Conservation (phyloP, 2,329 filamentous ascomycete species). For the Beauveria australis region DNA sequence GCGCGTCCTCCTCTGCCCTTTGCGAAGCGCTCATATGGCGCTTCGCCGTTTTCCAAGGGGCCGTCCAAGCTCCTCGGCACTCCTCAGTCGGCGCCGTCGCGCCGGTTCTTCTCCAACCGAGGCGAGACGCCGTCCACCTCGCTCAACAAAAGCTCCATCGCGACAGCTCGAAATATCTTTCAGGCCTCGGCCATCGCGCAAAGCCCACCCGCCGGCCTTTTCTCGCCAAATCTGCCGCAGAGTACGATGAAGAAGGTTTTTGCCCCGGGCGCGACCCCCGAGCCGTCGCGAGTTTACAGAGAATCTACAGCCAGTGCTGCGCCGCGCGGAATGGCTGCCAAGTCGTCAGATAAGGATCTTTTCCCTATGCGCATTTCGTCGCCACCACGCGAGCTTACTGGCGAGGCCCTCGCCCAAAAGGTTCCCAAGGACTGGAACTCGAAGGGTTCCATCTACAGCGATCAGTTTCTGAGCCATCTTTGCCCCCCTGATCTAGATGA, state of each 20-base stretch:
- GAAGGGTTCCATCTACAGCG: constrained; percentile 49
- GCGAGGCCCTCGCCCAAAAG: constrained; percentile 44
- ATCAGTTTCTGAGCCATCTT: constrained; percentile 49
- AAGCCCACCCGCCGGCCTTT: constrained; percentile 26
- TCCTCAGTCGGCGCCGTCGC: constrained; percentile 29
- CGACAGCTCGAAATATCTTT: constrained; percentile 34
- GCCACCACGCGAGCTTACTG: constrained; percentile 47
- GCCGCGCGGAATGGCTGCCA: constrained; percentile 41
- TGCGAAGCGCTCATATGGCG: constrained; percentile 33
- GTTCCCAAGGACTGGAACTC: constrained; percentile 44
- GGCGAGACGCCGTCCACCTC: constrained; percentile 28
- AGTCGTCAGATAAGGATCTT: constrained; percentile 40
- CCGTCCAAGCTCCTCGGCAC: constrained; percentile 28
- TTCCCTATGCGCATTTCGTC: constrained; percentile 53
- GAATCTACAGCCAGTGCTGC: constrained; percentile 39
- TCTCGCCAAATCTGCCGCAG: constrained; percentile 37
- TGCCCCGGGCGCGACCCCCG: constrained; percentile 36
- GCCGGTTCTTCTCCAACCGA: constrained; percentile 27
- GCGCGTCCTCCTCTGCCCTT: constrained; percentile 34
- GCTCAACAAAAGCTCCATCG: constrained; percentile 27
- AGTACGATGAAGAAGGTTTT: constrained; percentile 42
- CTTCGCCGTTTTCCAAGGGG: constrained; percentile 25
- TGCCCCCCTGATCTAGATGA: constrained; percentile 51
- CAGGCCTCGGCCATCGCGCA: constrained; percentile 29
- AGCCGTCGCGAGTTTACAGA: constrained; percentile 33